Percentiles rank a stretch among this genome's conserved stretches.
These are phyloP conservation scores for Adansonia rubrostipa DNA, from an alignment of 441 rosid genomes.

Conservation along the genomic window DNA sequence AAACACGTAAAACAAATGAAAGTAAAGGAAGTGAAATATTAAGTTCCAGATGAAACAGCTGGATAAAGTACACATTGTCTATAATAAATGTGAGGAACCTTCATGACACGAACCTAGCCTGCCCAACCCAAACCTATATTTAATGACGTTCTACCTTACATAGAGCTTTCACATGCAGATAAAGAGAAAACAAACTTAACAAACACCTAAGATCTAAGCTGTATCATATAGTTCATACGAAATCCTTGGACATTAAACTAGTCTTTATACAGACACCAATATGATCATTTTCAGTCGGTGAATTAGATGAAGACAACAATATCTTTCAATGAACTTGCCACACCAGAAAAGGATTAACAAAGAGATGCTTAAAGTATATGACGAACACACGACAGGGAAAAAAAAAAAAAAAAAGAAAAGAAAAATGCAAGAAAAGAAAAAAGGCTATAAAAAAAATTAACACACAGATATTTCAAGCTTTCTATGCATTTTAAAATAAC, in stretches of 20 bases:
- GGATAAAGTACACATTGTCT: neutral
- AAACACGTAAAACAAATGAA: neutral
- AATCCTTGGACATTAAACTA: neutral
- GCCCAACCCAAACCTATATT: neutral
- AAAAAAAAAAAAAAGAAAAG: too few relatives aligned
- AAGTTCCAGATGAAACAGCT: conserved; percentile 4
- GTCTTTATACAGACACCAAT: neutral
- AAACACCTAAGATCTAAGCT: neutral
- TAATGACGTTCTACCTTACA: neutral
- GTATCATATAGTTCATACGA: neutral
- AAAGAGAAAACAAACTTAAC: neutral
- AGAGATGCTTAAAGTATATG: neutral
- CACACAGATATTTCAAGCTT: neutral
- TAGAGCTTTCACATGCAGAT: neutral
- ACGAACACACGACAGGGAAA: neutral
- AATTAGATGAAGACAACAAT: neutral
- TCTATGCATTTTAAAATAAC: neutral
- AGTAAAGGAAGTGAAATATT: neutral
- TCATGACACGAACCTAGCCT: neutral
- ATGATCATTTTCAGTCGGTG: neutral
- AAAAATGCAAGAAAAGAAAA: too few relatives aligned
- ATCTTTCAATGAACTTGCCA: conserved; percentile 1
- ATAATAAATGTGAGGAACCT: conserved; percentile 14
- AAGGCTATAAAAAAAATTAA: neutral
- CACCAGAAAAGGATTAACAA: neutral